phyloP scores from a whole-genome alignment of 352 stramenopile species.

The Phytophthora vignae region DNA sequence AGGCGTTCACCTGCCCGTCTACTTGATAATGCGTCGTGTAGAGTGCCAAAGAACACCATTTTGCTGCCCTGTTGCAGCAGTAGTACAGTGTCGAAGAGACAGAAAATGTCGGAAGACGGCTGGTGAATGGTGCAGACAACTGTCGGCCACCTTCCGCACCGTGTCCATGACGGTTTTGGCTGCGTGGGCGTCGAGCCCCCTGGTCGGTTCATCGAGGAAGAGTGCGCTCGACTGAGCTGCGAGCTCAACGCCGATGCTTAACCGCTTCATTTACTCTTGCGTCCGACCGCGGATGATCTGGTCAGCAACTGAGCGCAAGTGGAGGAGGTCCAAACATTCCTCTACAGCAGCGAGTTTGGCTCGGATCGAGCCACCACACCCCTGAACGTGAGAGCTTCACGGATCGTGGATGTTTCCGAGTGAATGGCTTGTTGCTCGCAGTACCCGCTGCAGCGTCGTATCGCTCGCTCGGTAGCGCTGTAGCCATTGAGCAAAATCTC shows the following conservation, averaged over 20 bases:
- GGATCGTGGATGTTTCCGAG: background rate
- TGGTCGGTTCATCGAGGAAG: slow-evolving; percentile 1
- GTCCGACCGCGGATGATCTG: background rate
- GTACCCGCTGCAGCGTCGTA: background rate
- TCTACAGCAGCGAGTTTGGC: background rate
- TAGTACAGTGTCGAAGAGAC: background rate
- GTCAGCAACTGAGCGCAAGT: background rate
- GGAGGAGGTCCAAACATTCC: background rate
- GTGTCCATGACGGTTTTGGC: background rate
- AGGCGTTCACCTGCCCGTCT: background rate
- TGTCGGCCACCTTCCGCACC: background rate
- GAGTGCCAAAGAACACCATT: background rate
- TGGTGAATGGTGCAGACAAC: slow-evolving; percentile 1
- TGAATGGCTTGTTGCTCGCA: background rate
- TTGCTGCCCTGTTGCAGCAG: background rate
- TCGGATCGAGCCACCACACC: background rate
- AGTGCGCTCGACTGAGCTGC: background rate
- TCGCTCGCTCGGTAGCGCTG: background rate
- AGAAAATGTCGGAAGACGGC: background rate
- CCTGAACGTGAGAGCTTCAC: background rate
- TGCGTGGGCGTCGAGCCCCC: background rate
- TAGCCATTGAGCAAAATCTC: background rate
- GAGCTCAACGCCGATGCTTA: background rate
- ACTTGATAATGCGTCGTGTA: background rate
- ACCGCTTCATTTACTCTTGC: background rate